Base-by-base conservation (phyloP, 2,329 filamentous ascomycete genomes). In the Fusarium paranaense region DNA sequence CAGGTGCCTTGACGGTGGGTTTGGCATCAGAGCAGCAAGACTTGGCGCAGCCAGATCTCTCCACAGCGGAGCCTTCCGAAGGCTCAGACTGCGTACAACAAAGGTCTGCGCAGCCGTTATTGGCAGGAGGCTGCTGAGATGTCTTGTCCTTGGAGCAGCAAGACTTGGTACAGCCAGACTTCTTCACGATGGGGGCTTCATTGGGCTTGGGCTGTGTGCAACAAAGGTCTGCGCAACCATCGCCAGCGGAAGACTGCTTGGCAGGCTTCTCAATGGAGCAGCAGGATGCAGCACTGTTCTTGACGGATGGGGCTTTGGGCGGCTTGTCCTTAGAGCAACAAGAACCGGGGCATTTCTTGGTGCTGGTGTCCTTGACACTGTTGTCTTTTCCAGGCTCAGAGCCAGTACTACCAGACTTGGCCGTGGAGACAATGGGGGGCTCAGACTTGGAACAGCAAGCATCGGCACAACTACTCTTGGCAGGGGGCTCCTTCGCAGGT, bases 251-350 rank as follows among this genome's bases (percentile, higher is more conserved):
- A 47, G 4, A 2, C 11, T 62, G 42, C n/a, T 65, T 52, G 14
- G 22, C 9, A 4, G 32, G 5, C n/a, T 30, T 54, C 11, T 37
- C 27, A 4, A 45, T 20, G 14, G 60, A 35, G 33, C 62, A 72
- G 61, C 66, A 66, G 18, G 13, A 22, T 35, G 11, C 27, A 50
- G 22, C 16, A 50, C 20, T 22, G 6, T 13, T 13, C 16, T 59
- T 59, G 32, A 52, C 14, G 4, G 5, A 7, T 11, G 60, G 45
- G 4, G 27, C 30, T 42, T 42, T 57, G 45, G 33, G 33, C 7
- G 6, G 6, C 40, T 57, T 30, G 45, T 64, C 60, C 20, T 57
- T 14, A 5, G 64, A 62, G 50, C 74, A 76, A 27, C 69, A 74
- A 18, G 69, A 58, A 11, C 20, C 42, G 9, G 58, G 13, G 30